Evolutionary conservation across 2,329 filamentous ascomycete genomes (phyloP).

Genomic region (Cercospora sp.): DNA sequence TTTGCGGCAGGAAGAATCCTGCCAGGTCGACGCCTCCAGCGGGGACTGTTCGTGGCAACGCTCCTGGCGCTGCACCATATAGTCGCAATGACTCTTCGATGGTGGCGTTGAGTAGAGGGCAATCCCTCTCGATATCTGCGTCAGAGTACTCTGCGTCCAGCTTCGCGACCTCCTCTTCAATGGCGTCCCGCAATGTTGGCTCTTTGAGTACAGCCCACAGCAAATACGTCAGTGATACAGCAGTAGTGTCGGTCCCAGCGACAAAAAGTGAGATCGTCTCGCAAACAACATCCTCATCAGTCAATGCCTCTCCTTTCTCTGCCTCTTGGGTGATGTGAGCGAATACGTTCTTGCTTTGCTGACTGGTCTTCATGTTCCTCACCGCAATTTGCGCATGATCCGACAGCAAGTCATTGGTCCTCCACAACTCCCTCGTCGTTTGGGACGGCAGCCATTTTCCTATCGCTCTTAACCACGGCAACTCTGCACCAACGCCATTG

Average conservation of each 20-base stretch:
- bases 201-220: conserved; percentile 34
- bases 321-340: conserved; percentile 33
- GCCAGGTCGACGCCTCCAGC: conserved; percentile 29
- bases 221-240: conserved; percentile 36
- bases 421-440: conserved; percentile 27
- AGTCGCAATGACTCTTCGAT: conserved; percentile 39
- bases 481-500: conserved; percentile 38
- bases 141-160: conserved; percentile 27
- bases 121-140: conserved; percentile 29
- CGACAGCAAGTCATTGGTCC: conserved; percentile 26
- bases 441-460: conserved; percentile 30
- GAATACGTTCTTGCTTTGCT: conserved; percentile 31
- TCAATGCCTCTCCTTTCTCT: conserved; percentile 32
- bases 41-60: conserved; percentile 35
- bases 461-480: conserved; percentile 35
- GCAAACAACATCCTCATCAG: conserved; percentile 32
- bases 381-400: conserved; percentile 33
- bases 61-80: conserved; percentile 38
- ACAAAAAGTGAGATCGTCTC: conserved; percentile 37
- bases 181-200: conserved; percentile 24
- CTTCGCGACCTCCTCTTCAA: conserved; percentile 33
- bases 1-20: conserved; percentile 31
- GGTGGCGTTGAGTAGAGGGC: conserved; percentile 29
- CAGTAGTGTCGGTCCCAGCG: conserved; percentile 39
- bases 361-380: conserved; percentile 28